Conservation (phyloP, 306 rosid genomes). For the Prosopis cineraria region DNA sequence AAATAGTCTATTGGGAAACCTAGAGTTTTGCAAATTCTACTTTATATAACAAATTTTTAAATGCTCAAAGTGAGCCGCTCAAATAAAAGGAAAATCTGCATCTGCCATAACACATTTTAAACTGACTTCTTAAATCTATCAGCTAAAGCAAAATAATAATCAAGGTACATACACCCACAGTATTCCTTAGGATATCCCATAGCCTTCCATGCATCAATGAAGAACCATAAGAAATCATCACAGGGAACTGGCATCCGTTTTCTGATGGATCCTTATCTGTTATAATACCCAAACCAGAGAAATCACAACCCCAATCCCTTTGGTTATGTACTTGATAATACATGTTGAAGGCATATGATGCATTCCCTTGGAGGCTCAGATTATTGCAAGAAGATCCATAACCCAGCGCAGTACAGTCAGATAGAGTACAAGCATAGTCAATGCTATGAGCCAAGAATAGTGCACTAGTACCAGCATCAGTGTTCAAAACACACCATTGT, state of each 20-base stretch:
- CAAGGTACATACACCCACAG: slow-evolving; percentile 40
- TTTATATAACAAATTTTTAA: slow-evolving; percentile 13
- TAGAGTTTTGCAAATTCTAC: neutral
- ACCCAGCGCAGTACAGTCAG: slow-evolving; percentile 91
- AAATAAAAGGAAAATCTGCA: neutral
- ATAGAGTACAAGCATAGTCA: slow-evolving; percentile 76
- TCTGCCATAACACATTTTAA: neutral
- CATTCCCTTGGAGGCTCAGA: slow-evolving; percentile 65
- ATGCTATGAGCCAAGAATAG: slow-evolving; percentile 48
- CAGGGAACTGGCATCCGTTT: slow-evolving; percentile 63
- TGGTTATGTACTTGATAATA: slow-evolving; percentile 76
- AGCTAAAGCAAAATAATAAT: slow-evolving; percentile 41
- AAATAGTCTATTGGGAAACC: neutral
- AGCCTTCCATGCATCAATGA: slow-evolving; percentile 35
- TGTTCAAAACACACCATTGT: slow-evolving; percentile 71
- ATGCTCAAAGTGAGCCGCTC: neutral
- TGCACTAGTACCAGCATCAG: slow-evolving; percentile 33
- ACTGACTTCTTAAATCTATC: neutral
- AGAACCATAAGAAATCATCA: slow-evolving; percentile 59
- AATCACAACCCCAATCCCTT: slow-evolving; percentile 65
- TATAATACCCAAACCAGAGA: slow-evolving; percentile 63
- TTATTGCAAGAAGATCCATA: slow-evolving; percentile 87
- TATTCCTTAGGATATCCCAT: slow-evolving; percentile 14
- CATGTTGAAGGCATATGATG: slow-evolving; percentile 95
- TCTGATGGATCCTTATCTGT: slow-evolving; percentile 72